Conservation (phyloP, 768 basidiomycete genomes). For the Rhizopogon roseolus region DNA sequence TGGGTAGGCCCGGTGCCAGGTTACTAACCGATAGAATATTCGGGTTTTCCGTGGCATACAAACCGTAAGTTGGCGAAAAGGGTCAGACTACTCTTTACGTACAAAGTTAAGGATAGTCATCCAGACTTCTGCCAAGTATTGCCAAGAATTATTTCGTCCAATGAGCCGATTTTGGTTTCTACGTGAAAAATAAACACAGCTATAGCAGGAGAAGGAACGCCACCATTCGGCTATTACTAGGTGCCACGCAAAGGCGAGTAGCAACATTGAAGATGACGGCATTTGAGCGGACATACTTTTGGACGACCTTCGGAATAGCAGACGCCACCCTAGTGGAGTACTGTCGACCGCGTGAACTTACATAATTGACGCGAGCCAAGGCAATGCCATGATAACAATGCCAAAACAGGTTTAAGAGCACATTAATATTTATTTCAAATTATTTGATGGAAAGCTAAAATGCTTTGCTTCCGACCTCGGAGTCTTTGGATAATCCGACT, state of each 20-base stretch:
- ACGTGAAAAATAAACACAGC: neutral
- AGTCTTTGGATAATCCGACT: too few species aligned
- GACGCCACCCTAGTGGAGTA: too few species aligned
- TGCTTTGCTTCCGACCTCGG: neutral
- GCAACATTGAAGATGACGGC: conserved; percentile 4
- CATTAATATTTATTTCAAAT: too few species aligned
- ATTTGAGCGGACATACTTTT: conserved; percentile 21
- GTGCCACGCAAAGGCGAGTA: too few species aligned
- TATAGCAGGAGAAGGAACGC: conserved; percentile 11
- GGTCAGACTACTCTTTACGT: conserved; percentile 21
- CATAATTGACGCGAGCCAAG: neutral
- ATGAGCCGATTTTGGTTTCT: conserved; percentile 2
- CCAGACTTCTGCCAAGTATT: neutral
- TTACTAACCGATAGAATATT: conserved; percentile 5
- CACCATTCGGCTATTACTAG: too few species aligned
- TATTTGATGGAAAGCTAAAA: neutral
- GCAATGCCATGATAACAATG: conserved; percentile 1
- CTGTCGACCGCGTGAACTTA: too few species aligned
- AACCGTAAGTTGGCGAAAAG: conserved; percentile 10
- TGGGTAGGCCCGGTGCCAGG: neutral
- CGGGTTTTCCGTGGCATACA: conserved; percentile 7
- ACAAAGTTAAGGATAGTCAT: conserved; percentile 4
- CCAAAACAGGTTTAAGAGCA: conserved; percentile 2
- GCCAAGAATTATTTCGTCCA: conserved; percentile 9
- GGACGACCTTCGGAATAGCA: too few species aligned